Evolutionary conservation across 805 yeast genomes (phyloP).

Genomic region (Pichia occidentalis): DNA sequence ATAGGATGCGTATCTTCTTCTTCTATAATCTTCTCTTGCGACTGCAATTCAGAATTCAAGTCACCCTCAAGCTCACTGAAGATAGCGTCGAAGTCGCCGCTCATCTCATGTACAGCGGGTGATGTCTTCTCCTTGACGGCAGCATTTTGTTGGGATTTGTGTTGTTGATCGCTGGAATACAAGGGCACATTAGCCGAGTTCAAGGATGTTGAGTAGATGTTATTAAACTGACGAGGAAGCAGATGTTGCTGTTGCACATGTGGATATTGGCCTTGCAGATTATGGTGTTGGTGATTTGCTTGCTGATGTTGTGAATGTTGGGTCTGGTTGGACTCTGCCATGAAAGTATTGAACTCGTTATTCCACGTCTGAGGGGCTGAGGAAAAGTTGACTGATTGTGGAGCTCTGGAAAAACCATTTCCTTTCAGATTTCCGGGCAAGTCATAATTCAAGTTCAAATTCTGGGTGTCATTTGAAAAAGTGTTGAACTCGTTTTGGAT

Average conservation of each 20-base stretch:
- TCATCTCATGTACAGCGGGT: not conserved
- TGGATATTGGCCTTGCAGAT: not conserved
- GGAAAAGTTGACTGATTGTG: not conserved
- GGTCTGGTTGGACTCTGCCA: not conserved
- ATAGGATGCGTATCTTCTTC: not conserved
- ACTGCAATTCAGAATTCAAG: slow-evolving; percentile 5
- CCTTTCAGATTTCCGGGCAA: too few species aligned
- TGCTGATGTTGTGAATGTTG: slow-evolving; percentile 2
- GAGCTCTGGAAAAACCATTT: not conserved
- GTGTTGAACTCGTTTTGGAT: too few species aligned
- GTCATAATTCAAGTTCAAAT: too few species aligned
- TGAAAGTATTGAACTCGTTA: slow-evolving; percentile 2
- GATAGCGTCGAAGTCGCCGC: slow-evolving; percentile 21
- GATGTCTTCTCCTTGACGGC: not conserved
- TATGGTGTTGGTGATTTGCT: not conserved
- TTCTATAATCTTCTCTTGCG: slow-evolving; percentile 11
- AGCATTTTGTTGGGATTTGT: too few species aligned
- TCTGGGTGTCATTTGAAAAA: too few species aligned
- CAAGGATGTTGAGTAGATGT: not conserved
- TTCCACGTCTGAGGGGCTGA: not conserved
- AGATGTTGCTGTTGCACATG: not conserved
- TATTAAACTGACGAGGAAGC: not conserved
- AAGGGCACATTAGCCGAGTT: too few species aligned
- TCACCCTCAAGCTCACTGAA: slow-evolving; percentile 27
- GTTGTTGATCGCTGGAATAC: too few species aligned